Evolutionary conservation across 495 filamentous ascomycete genomes (phyloP).

Genomic region (Xylaria acuta): DNA sequence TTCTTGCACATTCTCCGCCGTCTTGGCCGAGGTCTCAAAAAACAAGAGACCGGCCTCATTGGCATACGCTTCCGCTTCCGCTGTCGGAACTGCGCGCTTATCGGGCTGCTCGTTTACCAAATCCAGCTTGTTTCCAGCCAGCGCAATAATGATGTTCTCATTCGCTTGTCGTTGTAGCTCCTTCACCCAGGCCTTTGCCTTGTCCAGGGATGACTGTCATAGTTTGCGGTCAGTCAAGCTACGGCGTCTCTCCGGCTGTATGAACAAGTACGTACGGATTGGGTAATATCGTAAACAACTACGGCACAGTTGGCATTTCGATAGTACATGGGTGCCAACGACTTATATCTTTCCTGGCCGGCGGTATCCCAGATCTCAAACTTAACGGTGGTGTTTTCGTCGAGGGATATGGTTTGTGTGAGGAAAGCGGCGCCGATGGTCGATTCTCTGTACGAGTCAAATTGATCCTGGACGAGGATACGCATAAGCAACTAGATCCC

Average conservation of each 20-base stretch:
- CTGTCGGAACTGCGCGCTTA: slow-evolving; percentile 86
- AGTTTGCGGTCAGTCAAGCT: slow-evolving; percentile 11
- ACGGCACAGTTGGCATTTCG: slow-evolving; percentile 98
- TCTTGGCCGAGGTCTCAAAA: slow-evolving; percentile 98
- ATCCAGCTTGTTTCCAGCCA: slow-evolving; percentile 97
- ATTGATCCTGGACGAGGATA: slow-evolving; percentile 79
- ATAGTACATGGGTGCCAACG: slow-evolving; percentile 98
- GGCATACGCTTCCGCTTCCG: slow-evolving; percentile 94
- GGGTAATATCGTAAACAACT: slow-evolving; percentile 98
- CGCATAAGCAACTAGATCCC: slow-evolving; percentile 15
- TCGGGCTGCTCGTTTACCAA: slow-evolving; percentile 87
- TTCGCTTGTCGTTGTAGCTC: slow-evolving; percentile 98
- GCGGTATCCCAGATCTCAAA: slow-evolving; percentile 99
- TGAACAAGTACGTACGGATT: slow-evolving; percentile 72
- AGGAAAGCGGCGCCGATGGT: slow-evolving; percentile 99
- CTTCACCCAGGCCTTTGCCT: slow-evolving; percentile 99
- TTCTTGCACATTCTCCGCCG: slow-evolving; percentile 91
- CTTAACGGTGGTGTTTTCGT: slow-evolving; percentile 97
- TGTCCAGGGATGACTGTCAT: slow-evolving; percentile 87
- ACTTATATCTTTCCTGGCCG: slow-evolving; percentile 98
- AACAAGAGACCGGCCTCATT: slow-evolving; percentile 91
- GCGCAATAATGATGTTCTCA: slow-evolving; percentile 98
- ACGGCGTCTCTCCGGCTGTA: slow-evolving; percentile 19
- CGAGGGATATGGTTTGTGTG: slow-evolving; percentile 96
- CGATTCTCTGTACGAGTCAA: slow-evolving; percentile 98